Percentiles rank a stretch among this genome's conserved stretches.
phyloP scores from a whole-genome alignment of 2,329 filamentous ascomycete species.

The Trichophyton rubrum region DNA sequence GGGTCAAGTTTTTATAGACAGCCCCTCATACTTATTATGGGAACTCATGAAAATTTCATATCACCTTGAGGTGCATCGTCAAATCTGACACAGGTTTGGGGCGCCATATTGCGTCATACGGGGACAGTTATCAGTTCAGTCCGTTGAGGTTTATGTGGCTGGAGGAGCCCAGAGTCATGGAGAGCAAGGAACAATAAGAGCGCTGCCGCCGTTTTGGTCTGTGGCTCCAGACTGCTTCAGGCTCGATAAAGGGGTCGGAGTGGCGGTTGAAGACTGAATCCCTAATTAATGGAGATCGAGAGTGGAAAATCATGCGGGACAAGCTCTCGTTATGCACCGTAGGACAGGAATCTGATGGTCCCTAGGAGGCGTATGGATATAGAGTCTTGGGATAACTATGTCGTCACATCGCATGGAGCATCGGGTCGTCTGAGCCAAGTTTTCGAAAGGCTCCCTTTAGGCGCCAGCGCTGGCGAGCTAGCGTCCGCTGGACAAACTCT shows the following conservation, averaged over 20 bases:
- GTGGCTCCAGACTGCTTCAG: neutral
- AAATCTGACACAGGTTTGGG: neutral
- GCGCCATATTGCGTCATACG: neutral
- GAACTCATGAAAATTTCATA: neutral
- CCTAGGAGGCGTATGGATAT: neutral
- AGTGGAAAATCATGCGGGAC: neutral
- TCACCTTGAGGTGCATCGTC: neutral
- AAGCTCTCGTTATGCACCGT: neutral
- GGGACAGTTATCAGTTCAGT: neutral
- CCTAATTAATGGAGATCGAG: neutral
- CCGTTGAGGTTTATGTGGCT: neutral
- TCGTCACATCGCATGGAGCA: slow-evolving; percentile 2
- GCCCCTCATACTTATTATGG: neutral
- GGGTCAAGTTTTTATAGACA: neutral
- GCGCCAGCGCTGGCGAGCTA: neutral
- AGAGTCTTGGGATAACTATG: neutral
- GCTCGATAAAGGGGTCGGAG: neutral
- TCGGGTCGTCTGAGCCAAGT: slow-evolving; percentile 1
- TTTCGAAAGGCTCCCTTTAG: neutral
- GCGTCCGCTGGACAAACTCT: neutral
- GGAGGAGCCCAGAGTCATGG: neutral
- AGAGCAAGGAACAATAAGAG: neutral
- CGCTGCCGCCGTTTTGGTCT: neutral
- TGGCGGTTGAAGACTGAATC: neutral
- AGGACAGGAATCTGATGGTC: neutral